These are phyloP conservation scores for Globisporangium cylindrosporum DNA, from an alignment of 352 stramenopile genomes.

Conservation along the genomic window DNA sequence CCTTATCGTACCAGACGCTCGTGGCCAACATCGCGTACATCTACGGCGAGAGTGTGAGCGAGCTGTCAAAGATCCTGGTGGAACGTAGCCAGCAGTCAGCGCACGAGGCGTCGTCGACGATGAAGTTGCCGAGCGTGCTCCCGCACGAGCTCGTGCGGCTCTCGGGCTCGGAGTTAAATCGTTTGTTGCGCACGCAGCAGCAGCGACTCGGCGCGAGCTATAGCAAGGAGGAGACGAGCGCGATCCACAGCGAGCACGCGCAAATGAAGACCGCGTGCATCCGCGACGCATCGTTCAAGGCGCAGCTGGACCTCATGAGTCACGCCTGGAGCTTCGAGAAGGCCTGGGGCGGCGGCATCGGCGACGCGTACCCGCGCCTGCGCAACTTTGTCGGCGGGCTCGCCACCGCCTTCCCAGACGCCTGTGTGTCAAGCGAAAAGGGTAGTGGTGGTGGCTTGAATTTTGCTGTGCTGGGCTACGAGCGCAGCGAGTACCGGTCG, in stretches of 20 bases:
- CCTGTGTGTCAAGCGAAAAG: not conserved
- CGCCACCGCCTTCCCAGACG: slow-evolving; percentile 13
- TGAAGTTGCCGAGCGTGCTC: slow-evolving; percentile 13
- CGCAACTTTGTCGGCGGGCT: slow-evolving; percentile 14
- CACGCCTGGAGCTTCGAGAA: slow-evolving; percentile 12
- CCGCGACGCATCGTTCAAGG: slow-evolving; percentile 17
- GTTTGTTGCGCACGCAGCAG: slow-evolving; percentile 17
- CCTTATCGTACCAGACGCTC: slow-evolving; percentile 2
- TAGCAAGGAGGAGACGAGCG: slow-evolving; percentile 13
- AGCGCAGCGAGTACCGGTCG: slow-evolving; percentile 16
- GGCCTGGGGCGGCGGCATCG: slow-evolving; percentile 14
- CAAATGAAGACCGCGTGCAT: slow-evolving; percentile 20
- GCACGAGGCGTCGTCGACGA: not conserved
- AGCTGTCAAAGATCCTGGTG: slow-evolving; percentile 11
- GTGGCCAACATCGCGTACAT: slow-evolving; percentile 15
- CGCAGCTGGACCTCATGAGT: slow-evolving; percentile 11
- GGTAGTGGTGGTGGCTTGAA: not conserved
- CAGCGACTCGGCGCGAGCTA: slow-evolving; percentile 14
- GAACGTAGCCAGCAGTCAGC: slow-evolving; percentile 6
- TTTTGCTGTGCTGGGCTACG: slow-evolving; percentile 12
- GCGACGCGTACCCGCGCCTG: slow-evolving; percentile 14
- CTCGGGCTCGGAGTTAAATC: slow-evolving; percentile 18
- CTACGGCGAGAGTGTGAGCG: slow-evolving; percentile 16
- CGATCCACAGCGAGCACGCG: slow-evolving; percentile 19
- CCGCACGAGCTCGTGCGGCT: slow-evolving; percentile 22